These are phyloP conservation scores for Fusarium paranaense DNA, from an alignment of 2,329 filamentous ascomycete species.

Conservation along the genomic window DNA sequence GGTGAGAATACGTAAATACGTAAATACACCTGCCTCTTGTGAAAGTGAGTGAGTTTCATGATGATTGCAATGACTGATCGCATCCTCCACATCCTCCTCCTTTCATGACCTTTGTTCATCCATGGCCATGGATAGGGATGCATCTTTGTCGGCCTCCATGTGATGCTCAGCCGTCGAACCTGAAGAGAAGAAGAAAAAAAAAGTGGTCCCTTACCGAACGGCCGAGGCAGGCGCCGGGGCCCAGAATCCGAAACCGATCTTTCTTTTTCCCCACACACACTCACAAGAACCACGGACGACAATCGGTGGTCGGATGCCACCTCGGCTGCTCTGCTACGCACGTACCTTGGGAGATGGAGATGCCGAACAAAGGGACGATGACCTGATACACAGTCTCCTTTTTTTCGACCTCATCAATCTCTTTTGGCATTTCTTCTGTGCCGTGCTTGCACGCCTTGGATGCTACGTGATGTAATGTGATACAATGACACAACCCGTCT, in stretches of 20 bases:
- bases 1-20: neutral
- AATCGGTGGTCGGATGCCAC: neutral
- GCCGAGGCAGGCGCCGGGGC: conserved; percentile 18
- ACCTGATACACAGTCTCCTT: conserved; percentile 28
- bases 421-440: conserved; percentile 19
- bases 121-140: neutral
- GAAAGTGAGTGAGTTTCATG: neutral
- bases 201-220: conserved; percentile 19
- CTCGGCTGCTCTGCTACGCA: neutral
- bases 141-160: neutral
- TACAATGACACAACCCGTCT: conserved; percentile 31
- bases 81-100: neutral
- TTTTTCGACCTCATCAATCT: neutral
- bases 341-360: neutral
- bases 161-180: neutral
- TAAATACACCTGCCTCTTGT: neutral
- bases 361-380: conserved; percentile 18
- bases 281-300: conserved; percentile 19
- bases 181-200: conserved; percentile 7
- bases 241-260: conserved; percentile 35
- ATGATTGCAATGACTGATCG: neutral
- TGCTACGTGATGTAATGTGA: conserved; percentile 27
- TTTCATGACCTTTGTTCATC: neutral
- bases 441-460: conserved; percentile 32
- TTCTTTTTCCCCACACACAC: conserved; percentile 5